Percentiles rank a stretch among this genome's conserved stretches.
Conservation (phyloP, 1,284 basidiomycete species). For the Irpex rosettiformis region DNA sequence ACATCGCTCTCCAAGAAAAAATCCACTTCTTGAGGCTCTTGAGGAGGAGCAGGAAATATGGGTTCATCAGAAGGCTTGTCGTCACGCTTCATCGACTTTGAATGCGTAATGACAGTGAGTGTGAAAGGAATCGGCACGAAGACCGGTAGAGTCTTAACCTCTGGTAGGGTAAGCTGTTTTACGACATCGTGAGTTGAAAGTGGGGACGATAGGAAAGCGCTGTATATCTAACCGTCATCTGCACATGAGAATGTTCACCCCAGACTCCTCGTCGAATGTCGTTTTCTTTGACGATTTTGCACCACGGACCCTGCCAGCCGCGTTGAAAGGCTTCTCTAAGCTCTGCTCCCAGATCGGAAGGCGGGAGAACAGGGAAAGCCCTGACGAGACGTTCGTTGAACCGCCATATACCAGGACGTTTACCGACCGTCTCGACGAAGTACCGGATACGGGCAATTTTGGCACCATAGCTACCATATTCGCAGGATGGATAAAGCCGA, state of each 20-base stretch:
- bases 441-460: not conserved
- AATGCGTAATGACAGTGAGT: not conserved
- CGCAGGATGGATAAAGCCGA: constrained; percentile 21
- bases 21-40: constrained; percentile 2
- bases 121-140: constrained; percentile 3
- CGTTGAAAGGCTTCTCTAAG: not conserved
- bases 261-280: constrained; percentile 20
- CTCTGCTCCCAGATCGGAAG: constrained; percentile 11
- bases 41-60: constrained; percentile 5
- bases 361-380: constrained; percentile 19
- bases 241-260: constrained; percentile 20
- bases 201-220: not conserved
- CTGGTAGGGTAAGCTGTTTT: not conserved
- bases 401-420: not conserved
- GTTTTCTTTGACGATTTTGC: constrained; percentile 6
- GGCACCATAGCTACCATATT: constrained; percentile 3
- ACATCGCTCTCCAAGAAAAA: not conserved
- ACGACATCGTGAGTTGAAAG: not conserved
- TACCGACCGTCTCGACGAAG: not conserved
- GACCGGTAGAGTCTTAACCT: not conserved
- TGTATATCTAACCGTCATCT: constrained; percentile 13
- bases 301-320: constrained; percentile 10
- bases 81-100: not conserved
- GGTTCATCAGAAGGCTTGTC: not conserved
- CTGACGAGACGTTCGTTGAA: not conserved